Conservation (phyloP, 306 rosid genomes). For the Quercus dentata region DNA sequence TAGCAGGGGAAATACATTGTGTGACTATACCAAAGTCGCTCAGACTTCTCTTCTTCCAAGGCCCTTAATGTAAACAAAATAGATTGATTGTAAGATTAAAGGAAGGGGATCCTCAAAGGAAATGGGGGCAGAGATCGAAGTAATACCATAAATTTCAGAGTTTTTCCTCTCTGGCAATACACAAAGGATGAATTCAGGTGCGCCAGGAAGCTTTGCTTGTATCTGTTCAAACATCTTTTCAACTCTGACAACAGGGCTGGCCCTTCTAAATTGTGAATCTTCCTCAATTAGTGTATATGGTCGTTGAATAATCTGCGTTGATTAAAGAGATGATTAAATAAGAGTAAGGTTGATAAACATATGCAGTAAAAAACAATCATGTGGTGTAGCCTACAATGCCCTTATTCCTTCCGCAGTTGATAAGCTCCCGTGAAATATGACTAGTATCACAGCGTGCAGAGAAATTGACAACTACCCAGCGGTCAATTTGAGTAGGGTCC, state of each 20-base stretch:
- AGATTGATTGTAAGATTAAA: not conserved
- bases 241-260: conserved; percentile 67
- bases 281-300: conserved; percentile 80
- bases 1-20: conserved; percentile 81
- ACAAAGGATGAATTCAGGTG: conserved; percentile 75
- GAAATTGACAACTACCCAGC: conserved; percentile 86
- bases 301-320: conserved; percentile 67
- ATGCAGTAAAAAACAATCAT: not conserved
- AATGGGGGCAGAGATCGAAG: not conserved
- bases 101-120: conserved; percentile 1
- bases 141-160: conserved; percentile 74
- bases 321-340: conserved; percentile 22
- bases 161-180: conserved; percentile 82
- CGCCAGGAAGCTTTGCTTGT: conserved; percentile 39
- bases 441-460: conserved; percentile 89
- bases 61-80: conserved; percentile 50
- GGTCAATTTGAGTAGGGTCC: conserved; percentile 48
- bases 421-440: conserved; percentile 80
- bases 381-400: conserved; percentile 70
- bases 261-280: conserved; percentile 54
- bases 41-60: conserved; percentile 87
- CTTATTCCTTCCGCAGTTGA: conserved; percentile 82
- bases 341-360: conserved; percentile 16
- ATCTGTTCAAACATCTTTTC: conserved; percentile 77
- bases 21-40: conserved; percentile 71